Base-by-base conservation (phyloP, 768 basidiomycete genomes). In the Panaeolus papilionaceus region DNA sequence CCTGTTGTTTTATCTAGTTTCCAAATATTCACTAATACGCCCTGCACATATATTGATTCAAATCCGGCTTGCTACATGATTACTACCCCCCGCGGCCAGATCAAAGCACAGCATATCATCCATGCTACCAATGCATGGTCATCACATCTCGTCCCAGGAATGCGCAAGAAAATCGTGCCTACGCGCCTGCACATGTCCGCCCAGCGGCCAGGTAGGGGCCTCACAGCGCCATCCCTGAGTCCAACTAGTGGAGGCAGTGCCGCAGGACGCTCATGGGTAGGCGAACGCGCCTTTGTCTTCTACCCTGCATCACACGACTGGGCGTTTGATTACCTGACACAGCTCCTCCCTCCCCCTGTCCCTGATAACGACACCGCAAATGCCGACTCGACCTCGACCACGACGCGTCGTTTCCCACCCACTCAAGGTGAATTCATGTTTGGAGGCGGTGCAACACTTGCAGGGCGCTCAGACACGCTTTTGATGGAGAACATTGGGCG, bases 51-150 rank as follows among this genome's bases (percentile, higher is more conserved):
- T 47, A 88, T 89, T 74, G 72, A 70, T 26, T 72, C 75, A 49
- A 64, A 67, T 51, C 64, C 70, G 61, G 64, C 66, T n/a, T 58
- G 47, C 1, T 92, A 92, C 77, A 80, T 78, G 9, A 79, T 93
- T n/a, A 68, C 74, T 20, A 95, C 94, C 1, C 81, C 89, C 0
- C 81, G 84, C 62, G 94, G 94, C 0, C 73, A 70, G 4, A 81
- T 93, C 28, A 76, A 71, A 16, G 80, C 92, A 0, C 78, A 76
- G 2, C 91, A 93, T 75, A 82, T 96, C 49, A 80, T 96, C 11
- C 94, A 95, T 74, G 92, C 93, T 2, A 95, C 93, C 2, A 97
- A 97, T 75, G 94, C 86, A 20, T 95, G 94, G 88, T 80, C 83
- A 2, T 87, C 92, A 0, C 89, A 92, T 69, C 84, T 96, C 51